Evolutionary conservation across 2,329 filamentous ascomycete species (phyloP), one percentile per base, ranked within the genome.

Genomic region (Thielaviopsis ethacetica): DNA sequence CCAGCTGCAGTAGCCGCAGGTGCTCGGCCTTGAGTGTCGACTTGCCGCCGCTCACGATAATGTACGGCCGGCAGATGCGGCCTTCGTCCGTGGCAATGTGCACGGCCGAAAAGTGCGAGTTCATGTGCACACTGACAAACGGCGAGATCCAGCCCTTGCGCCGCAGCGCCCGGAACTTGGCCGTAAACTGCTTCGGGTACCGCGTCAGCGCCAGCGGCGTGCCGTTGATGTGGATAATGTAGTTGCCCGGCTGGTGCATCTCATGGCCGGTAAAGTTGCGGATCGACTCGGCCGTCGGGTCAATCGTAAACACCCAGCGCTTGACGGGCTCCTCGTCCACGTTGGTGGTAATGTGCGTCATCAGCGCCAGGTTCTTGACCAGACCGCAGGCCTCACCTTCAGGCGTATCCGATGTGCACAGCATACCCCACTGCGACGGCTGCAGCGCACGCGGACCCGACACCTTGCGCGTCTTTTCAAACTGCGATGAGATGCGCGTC

Each of bases 301-400:
- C 91, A 26, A 97, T 77, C 59, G 88, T 84, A 68, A 91, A 93
- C 1, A 96, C 84, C 69, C 94, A 83, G 66, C 88, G 85, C 66
- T 84, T 85, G 17, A 98, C 88, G 0, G 93, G 91, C 19, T 83
- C 88, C 68, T 97, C 93, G 59, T 96, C 90, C 59, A 95, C 89
- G 63, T 95, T 89, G 1, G 93, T 98, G 0, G 93, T 98, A 65
- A 98, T 97, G 68, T 98, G 94, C 56, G 94, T 98, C 93, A 98
- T 98, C 60, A 98, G 76, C 9, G 93, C 93, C 74, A 98, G 72
- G 68, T 98, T 98, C 77, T 98, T 98, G 65, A 98, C 91, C 60
- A 98, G 74, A 77, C 93, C 93, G 73, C 93, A 98, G 12, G 93
- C 91, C 75, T 98, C 93, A 72, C 93, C 93, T 84, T 98, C 93